Conservation (phyloP, 1,139 yeast genomes). For the Saccharomyces hybrid region DNA sequence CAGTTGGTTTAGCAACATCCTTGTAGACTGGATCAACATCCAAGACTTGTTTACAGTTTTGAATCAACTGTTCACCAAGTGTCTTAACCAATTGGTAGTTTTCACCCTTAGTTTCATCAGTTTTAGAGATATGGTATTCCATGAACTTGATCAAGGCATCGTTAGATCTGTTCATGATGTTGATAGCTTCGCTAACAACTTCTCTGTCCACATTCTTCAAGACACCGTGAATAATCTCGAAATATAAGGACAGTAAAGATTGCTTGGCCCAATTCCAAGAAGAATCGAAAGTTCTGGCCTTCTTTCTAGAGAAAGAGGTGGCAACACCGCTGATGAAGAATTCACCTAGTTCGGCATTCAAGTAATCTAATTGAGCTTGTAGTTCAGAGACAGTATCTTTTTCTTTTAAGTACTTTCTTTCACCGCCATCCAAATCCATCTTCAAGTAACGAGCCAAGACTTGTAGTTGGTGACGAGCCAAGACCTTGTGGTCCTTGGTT, state of each 20-base stretch:
- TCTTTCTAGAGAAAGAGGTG: conserved; percentile 83
- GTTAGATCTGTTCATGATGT: conserved; percentile 94
- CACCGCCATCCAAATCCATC: conserved; percentile 85
- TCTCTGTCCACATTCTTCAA: conserved; percentile 83
- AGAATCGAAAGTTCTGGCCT: conserved; percentile 93
- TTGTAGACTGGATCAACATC: conserved; percentile 83
- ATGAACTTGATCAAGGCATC: conserved; percentile 89
- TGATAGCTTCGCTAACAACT: conserved; percentile 91
- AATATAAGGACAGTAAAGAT: conserved; percentile 88
- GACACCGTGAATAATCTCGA: conserved; percentile 90
- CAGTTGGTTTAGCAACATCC: conserved; percentile 89
- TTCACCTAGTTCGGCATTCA: conserved; percentile 94
- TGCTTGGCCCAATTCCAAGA: conserved; percentile 99
- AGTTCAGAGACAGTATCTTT: conserved; percentile 77
- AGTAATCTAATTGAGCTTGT: conserved; percentile 84
- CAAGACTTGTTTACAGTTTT: conserved; percentile 85
- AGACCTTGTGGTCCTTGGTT: conserved; percentile 78
- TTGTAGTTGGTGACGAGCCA: conserved; percentile 94
- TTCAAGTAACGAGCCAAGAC: conserved; percentile 91
- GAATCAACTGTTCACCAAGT: conserved; percentile 87
- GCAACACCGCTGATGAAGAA: conserved; percentile 85
- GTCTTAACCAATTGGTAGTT: conserved; percentile 80
- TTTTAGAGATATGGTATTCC: conserved; percentile 94
- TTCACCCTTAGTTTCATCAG: conserved; percentile 84
- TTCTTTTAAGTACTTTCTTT: conserved; percentile 76